Conservation (phyloP, 495 filamentous ascomycete species). For the Cetradonia linearis region DNA sequence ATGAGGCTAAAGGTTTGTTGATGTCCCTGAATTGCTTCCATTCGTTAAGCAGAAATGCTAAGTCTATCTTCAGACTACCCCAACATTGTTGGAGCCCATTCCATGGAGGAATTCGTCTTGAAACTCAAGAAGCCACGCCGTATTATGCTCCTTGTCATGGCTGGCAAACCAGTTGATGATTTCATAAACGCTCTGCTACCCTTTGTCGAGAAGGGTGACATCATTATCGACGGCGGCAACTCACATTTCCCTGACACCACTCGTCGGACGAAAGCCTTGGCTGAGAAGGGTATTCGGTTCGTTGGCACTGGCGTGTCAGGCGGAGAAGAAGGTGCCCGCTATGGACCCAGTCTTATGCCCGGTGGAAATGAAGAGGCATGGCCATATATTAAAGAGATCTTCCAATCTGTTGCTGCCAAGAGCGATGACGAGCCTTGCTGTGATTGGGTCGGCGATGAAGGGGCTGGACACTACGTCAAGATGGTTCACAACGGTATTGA, state of each 20-base stretch:
- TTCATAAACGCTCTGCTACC: slow-evolving; percentile 95
- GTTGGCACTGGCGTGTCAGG: slow-evolving; percentile 97
- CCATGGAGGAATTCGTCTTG: slow-evolving; percentile 81
- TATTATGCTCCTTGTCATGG: slow-evolving; percentile 97
- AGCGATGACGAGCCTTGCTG: slow-evolving; percentile 94
- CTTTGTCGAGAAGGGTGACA: slow-evolving; percentile 81
- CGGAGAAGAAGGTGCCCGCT: slow-evolving; percentile 97
- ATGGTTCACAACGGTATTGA: slow-evolving; percentile 99
- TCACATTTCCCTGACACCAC: slow-evolving; percentile 99
- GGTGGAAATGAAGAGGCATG: slow-evolving; percentile 96
- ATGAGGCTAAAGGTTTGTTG: slow-evolving; percentile 76
- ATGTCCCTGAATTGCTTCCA: slow-evolving; percentile 16
- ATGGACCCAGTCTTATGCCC: slow-evolving; percentile 95
- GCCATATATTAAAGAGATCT: slow-evolving; percentile 97
- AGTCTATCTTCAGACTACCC: slow-evolving; percentile 35
- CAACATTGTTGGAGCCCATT: slow-evolving; percentile 85
- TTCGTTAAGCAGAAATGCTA: slow-evolving; percentile 38
- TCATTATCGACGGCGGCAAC: slow-evolving; percentile 99
- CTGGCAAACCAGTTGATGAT: slow-evolving; percentile 92
- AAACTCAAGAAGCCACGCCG: slow-evolving; percentile 95
- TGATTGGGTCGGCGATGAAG: slow-evolving; percentile 99
- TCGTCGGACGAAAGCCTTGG: slow-evolving; percentile 80
- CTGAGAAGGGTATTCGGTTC: slow-evolving; percentile 81
- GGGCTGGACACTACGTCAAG: slow-evolving; percentile 99
- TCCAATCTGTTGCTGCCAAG: slow-evolving; percentile 96